Conservation (phyloP, 1,284 basidiomycete genomes). For the Golubevia pallescens region DNA sequence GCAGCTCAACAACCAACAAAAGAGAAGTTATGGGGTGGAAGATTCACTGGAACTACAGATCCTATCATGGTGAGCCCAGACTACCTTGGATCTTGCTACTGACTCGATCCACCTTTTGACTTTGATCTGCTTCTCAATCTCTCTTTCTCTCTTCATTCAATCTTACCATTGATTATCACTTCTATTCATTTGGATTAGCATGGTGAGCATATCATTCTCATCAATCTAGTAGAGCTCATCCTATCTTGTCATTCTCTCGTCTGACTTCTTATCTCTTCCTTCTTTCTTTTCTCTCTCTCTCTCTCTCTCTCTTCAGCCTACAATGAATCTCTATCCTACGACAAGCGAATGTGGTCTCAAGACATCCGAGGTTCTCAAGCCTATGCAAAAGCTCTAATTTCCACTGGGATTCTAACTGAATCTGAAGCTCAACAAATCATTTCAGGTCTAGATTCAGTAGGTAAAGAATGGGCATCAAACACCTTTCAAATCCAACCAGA, state of each 20-base stretch:
- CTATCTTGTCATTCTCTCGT: no score
- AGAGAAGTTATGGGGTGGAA: slow-evolving; percentile 62
- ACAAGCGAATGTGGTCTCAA: slow-evolving; percentile 87
- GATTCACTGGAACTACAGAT: slow-evolving; percentile 60
- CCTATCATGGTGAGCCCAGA: slow-evolving; percentile 12
- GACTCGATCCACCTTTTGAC: no score
- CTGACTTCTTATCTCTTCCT: not conserved
- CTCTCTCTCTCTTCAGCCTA: slow-evolving; percentile 45
- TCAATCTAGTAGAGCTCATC: no score
- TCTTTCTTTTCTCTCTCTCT: not conserved
- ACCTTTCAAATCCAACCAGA: slow-evolving; percentile 68
- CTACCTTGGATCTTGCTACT: not conserved
- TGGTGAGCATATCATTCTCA: not conserved
- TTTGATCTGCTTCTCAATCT: no score
- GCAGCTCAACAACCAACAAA: no score
- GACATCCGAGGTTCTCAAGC: slow-evolving; percentile 95
- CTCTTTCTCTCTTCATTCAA: no score
- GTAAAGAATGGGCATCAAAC: slow-evolving; percentile 76
- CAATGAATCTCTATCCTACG: slow-evolving; percentile 80
- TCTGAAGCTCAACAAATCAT: slow-evolving; percentile 76
- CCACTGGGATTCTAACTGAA: slow-evolving; percentile 78
- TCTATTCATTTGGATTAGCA: no score
- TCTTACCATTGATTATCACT: no score
- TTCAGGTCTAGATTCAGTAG: slow-evolving; percentile 78
- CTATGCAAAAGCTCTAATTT: slow-evolving; percentile 84